These are phyloP conservation scores for Aurantiochytrium sp. DNA, from an alignment of 108 stramenopile species.

Conservation along the genomic window DNA sequence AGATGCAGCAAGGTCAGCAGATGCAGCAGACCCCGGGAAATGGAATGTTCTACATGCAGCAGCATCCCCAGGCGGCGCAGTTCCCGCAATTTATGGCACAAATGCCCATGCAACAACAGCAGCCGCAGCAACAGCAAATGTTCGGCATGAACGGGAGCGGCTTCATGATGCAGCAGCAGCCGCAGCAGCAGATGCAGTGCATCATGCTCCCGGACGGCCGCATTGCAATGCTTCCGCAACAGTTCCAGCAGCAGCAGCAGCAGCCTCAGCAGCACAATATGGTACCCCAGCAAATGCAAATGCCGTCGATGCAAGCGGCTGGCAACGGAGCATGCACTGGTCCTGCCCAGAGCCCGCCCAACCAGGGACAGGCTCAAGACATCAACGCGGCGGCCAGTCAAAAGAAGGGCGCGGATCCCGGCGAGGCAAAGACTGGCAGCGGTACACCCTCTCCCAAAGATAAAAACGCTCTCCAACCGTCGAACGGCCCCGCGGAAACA, in stretches of 20 bases:
- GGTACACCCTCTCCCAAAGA: too few relatives aligned
- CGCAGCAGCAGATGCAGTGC: not conserved
- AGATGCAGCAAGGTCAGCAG: not conserved
- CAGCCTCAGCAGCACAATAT: not conserved
- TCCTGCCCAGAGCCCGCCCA: too few relatives aligned
- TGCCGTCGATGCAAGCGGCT: too few relatives aligned
- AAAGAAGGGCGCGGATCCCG: too few relatives aligned
- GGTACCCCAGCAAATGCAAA: not conserved
- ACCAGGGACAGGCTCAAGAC: too few relatives aligned
- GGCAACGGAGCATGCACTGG: too few relatives aligned
- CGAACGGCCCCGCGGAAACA: too few relatives aligned
- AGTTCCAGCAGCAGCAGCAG: not conserved
- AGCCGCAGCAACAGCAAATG: not conserved
- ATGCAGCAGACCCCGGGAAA: not conserved
- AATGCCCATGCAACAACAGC: not conserved
- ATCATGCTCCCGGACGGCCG: not conserved
- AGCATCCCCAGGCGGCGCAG: not conserved
- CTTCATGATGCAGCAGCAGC: not conserved
- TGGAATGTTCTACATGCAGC: not conserved
- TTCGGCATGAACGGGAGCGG: not conserved
- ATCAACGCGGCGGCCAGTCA: too few relatives aligned
- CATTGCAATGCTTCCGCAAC: not conserved
- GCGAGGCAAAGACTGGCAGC: too few relatives aligned
- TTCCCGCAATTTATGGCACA: not conserved
- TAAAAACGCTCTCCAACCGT: too few relatives aligned